Evolutionary conservation across 192 early-diverging fungal species (phyloP).

Genomic region (Phycomyces nitens): DNA sequence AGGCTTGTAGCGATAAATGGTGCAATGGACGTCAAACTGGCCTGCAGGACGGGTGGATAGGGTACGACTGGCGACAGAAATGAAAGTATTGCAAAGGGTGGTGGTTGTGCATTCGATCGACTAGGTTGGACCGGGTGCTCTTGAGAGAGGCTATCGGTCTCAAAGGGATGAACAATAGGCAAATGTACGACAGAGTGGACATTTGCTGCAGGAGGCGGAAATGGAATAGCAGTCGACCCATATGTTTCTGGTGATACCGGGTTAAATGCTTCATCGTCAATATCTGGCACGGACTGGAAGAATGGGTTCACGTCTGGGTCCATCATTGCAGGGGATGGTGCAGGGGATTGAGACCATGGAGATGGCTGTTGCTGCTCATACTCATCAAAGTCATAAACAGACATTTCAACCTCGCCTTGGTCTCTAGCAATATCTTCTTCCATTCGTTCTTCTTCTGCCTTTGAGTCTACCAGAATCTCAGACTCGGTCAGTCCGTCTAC

Average conservation of each 20-base stretch:
- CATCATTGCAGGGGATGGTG: slow-evolving; percentile 47
- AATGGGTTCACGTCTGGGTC: slow-evolving; percentile 57
- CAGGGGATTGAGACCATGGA: slow-evolving; percentile 56
- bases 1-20: slow-evolving; percentile 49
- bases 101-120: slow-evolving; percentile 6
- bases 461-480: slow-evolving; percentile 19
- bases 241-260: slow-evolving; percentile 40
- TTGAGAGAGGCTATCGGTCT: background rate
- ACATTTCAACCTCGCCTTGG: background rate
- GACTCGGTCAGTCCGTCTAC: slow-evolving; percentile 3
- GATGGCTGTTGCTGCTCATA: slow-evolving; percentile 54
- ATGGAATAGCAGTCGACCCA: slow-evolving; percentile 11
- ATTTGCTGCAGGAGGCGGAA: slow-evolving; percentile 36
- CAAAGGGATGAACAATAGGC: slow-evolving; percentile 45
- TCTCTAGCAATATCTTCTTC: background rate
- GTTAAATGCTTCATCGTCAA: slow-evolving; percentile 56
- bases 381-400: slow-evolving; percentile 24
- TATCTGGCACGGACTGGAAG: slow-evolving; percentile 45
- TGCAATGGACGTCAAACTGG: slow-evolving; percentile 33
- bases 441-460: slow-evolving; percentile 3
- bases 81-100: slow-evolving; percentile 51
- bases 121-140: background rate
- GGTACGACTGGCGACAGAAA: slow-evolving; percentile 52
- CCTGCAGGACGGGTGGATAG: slow-evolving; percentile 42
- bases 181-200: slow-evolving; percentile 51